Conservation (phyloP, 179 eudicot genomes). For the Corrigiola litoralis region DNA sequence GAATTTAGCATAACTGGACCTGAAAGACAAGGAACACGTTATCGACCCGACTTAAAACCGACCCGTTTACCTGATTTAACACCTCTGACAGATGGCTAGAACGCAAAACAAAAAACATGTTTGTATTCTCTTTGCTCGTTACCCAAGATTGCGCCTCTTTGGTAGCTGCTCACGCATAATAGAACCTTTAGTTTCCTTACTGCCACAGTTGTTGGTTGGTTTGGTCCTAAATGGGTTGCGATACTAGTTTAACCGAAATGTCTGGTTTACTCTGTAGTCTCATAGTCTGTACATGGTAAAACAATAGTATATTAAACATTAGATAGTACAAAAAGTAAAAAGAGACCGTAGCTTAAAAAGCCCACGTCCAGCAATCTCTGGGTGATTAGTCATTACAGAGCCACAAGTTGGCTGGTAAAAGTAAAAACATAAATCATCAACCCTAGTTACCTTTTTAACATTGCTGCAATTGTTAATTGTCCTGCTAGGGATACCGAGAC, state of each 20-base stretch:
- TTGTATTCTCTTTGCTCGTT: no score
- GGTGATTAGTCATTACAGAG: conserved; percentile 25
- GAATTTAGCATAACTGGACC: no score
- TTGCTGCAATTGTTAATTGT: neutral
- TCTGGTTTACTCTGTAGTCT: neutral
- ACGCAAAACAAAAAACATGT: no score
- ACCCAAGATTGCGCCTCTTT: conserved; percentile 2
- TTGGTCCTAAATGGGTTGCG: conserved; percentile 15
- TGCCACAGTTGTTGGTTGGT: conserved; percentile 28
- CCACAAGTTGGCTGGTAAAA: conserved; percentile 31
- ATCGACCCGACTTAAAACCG: no score
- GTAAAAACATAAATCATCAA: conserved; percentile 27
- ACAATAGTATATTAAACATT: neutral
- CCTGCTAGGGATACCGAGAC: neutral
- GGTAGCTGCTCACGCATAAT: conserved; percentile 18
- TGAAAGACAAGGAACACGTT: no score
- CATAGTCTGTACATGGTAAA: conserved; percentile 10
- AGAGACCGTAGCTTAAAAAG: conserved; percentile 3
- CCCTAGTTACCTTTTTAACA: conserved; percentile 15
- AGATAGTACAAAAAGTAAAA: conserved; percentile 4
- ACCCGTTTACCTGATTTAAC: no score
- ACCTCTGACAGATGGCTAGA: no score
- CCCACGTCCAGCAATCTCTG: conserved; percentile 28
- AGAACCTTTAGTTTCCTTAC: conserved; percentile 8
- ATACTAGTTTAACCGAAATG: conserved; percentile 7